Evolutionary conservation across 1,284 basidiomycete genomes (phyloP), one percentile per base, ranked within the genome.

Genomic region (Rhodofomes roseus): DNA sequence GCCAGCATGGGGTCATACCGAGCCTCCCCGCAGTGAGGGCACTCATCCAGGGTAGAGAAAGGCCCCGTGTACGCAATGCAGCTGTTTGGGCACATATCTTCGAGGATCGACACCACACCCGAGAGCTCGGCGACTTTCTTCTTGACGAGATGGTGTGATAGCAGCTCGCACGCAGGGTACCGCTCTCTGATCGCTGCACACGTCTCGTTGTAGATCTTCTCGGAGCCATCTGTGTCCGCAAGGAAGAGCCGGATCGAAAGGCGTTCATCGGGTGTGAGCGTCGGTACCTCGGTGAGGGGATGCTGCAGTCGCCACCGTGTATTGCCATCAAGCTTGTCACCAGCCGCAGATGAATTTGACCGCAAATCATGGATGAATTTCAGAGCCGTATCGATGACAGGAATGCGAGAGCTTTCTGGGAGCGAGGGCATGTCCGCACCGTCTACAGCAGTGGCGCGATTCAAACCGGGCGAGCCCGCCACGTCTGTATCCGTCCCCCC

Each of bases 1-100:
- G 20, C 41, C 8, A 11, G 18, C 22, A 23, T 23, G 12, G 20
- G 2, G 2, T 23, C 6, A 22, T 44, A 44, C 5, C 43, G 43
- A 23, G 14, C 1, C 5, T 25, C 18, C 2, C 22, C 22, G 14
- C 43, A 76, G 1, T 56, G 46, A 0, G 62, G 62, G 54, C 76
- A 78, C 0, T 3, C 4, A 0, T 70, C 60, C 0, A 69, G 62
- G 0, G 65, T 25, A 0, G 37, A 9, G 34, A 67, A 72, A 1
- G 72, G 73, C 0, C 77, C 74, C 1, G 74, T 75, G 55, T 68
- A 78, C 5, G 71, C 74, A 11, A 71, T 55, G 55, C 76, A 79
- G 0, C 68, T 61, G 31, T 75, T 71, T 1, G 59, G 43, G 55
- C 76, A 77, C 74, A 78, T 78, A 53, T 77, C 68, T 9, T 69